These are phyloP conservation scores for Botrytis porri DNA, from an alignment of 2,329 filamentous ascomycete species.

Conservation along the genomic window DNA sequence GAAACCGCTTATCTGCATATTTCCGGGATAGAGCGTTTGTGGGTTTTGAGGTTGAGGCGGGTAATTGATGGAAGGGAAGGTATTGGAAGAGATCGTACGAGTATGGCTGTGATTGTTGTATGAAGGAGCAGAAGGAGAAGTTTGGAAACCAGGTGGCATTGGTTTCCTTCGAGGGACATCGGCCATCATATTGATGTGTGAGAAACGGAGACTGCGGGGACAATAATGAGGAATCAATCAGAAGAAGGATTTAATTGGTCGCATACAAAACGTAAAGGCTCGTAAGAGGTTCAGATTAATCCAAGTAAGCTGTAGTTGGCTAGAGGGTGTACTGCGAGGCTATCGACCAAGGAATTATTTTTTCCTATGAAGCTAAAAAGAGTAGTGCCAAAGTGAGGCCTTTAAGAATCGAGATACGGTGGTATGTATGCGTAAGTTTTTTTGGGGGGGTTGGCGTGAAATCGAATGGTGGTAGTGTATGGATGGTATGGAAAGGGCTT, in stretches of 20 bases:
- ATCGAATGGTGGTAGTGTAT: not conserved
- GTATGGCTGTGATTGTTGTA: conserved; percentile 36
- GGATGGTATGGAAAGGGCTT: not conserved
- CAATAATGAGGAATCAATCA: not conserved
- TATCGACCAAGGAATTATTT: conserved; percentile 9
- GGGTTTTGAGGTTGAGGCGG: conserved; percentile 19
- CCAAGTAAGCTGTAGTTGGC: conserved; percentile 14
- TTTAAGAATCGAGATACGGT: not conserved
- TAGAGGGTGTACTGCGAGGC: conserved; percentile 8
- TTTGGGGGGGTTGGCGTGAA: not conserved
- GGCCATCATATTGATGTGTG: conserved; percentile 32
- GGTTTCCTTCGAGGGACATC: conserved; percentile 35
- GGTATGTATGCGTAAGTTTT: not conserved
- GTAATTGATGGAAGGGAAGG: conserved; percentile 29
- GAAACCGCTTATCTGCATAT: conserved; percentile 35
- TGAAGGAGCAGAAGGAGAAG: conserved; percentile 23
- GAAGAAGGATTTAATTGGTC: conserved; percentile 2
- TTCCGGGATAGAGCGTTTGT: conserved; percentile 16
- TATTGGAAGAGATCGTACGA: conserved; percentile 42
- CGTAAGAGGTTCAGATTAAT: conserved; percentile 7
- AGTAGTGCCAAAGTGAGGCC: not conserved
- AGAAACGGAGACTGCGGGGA: conserved; percentile 10
- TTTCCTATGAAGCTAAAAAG: not conserved
- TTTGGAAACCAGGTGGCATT: conserved; percentile 33
- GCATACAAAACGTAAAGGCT: conserved; percentile 10